phyloP scores from a whole-genome alignment of 176 grass and related monocot species.

The Carex parvula region DNA sequence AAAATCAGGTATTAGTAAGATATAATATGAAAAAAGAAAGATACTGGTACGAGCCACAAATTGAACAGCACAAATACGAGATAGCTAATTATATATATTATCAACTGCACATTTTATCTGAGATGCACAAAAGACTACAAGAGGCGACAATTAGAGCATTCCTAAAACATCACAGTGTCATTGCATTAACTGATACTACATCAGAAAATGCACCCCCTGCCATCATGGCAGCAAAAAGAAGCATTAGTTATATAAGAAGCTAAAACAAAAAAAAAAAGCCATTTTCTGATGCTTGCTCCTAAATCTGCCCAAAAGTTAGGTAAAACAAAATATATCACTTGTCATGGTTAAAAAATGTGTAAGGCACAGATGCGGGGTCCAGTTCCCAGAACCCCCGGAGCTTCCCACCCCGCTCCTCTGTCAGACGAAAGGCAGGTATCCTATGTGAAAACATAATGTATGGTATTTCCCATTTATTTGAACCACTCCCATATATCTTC shows the following conservation, averaged over 20 bases:
- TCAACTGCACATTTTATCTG: not conserved
- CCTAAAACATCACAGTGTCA: not conserved
- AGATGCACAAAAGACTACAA: not conserved
- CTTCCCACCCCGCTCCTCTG: slow-evolving; percentile 42
- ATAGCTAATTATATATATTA: not conserved
- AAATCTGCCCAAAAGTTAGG: not conserved
- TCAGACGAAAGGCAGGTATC: slow-evolving; percentile 54
- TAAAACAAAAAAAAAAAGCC: not conserved
- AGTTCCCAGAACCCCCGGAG: slow-evolving; percentile 69
- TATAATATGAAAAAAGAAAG: not conserved
- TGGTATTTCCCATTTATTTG: slow-evolving; percentile 34
- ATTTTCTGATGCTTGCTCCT: slow-evolving; percentile 2
- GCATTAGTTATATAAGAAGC: not conserved
- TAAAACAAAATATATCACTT: not conserved
- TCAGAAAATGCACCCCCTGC: not conserved
- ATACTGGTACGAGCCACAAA: not conserved
- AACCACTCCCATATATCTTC: not conserved
- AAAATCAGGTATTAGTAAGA: not conserved
- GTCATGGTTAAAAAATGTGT: slow-evolving; percentile 35
- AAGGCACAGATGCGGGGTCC: slow-evolving; percentile 65
- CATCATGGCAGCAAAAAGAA: not conserved
- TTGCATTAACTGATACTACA: not conserved
- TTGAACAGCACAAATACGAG: not conserved
- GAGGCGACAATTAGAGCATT: not conserved
- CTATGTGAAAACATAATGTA: slow-evolving; percentile 63